These are phyloP conservation scores for Scheffersomyces coipomensis DNA, from an alignment of 805 yeast species.

Conservation along the genomic window DNA sequence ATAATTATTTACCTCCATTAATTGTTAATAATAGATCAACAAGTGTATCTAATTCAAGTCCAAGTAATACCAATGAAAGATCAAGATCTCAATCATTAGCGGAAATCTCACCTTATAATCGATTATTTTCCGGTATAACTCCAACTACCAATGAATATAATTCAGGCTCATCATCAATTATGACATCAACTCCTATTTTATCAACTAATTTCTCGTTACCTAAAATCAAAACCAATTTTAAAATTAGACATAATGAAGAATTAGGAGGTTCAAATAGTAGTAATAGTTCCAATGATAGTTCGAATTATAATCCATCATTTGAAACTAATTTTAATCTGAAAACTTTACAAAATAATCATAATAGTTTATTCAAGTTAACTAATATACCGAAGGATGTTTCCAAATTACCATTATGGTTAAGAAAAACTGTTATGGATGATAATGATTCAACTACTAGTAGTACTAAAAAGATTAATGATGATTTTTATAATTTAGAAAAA, in stretches of 20 bases:
- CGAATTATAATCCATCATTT: not conserved
- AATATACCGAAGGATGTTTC: conserved; percentile 9
- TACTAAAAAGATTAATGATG: conserved; percentile 17
- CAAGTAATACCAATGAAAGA: no score
- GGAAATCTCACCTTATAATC: conserved; percentile 11
- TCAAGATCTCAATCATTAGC: conserved; percentile 16
- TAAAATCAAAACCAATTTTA: conserved; percentile 28
- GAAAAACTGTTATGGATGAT: conserved; percentile 8
- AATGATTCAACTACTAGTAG: not conserved
- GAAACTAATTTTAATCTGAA: not conserved
- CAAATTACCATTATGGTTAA: conserved; percentile 31
- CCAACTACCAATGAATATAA: not conserved
- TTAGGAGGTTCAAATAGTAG: not conserved
- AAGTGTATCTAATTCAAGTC: no score
- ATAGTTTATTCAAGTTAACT: conserved; percentile 12
- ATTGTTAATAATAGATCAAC: conserved; percentile 5
- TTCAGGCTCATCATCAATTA: conserved; percentile 2
- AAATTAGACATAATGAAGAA: conserved; percentile 55
- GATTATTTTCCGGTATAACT: conserved; percentile 10
- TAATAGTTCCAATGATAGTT: not conserved
- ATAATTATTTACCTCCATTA: conserved; percentile 6
- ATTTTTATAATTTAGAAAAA: conserved; percentile 66
- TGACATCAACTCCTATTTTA: conserved; percentile 32
- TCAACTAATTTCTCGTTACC: conserved; percentile 49
- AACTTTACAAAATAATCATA: conserved; percentile 1